These are phyloP conservation scores for Fusarium globosum DNA, from an alignment of 2,329 filamentous ascomycete species.

Conservation along the genomic window DNA sequence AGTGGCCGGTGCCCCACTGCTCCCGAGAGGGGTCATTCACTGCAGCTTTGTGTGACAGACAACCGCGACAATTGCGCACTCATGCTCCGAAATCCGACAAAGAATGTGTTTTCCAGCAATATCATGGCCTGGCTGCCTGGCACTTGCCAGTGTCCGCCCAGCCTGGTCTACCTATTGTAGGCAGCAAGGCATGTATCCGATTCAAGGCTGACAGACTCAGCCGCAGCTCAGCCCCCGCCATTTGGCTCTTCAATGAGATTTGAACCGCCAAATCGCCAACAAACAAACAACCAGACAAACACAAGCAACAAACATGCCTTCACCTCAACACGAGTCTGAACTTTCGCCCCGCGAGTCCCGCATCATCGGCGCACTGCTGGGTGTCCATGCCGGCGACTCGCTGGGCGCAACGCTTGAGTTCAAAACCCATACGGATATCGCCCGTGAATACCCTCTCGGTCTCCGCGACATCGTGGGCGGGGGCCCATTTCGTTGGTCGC, in stretches of 20 bases:
- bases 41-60: not conserved
- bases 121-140: not conserved
- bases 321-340: not conserved
- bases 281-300: not conserved
- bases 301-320: not conserved
- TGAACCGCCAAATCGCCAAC: not conserved
- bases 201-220: not conserved
- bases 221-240: not conserved
- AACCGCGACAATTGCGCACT: no score
- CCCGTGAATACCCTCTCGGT: slow-evolving; percentile 50
- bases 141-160: not conserved
- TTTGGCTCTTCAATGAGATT: not conserved
- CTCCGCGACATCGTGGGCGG: slow-evolving; percentile 58
- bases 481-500: slow-evolving; percentile 55
- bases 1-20: not conserved
- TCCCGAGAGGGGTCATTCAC: not conserved
- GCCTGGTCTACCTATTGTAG: not conserved
- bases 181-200: not conserved
- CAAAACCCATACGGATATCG: slow-evolving; percentile 48
- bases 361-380: slow-evolving; percentile 57
- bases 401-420: slow-evolving; percentile 61
- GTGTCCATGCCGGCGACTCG: slow-evolving; percentile 59
- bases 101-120: not conserved
- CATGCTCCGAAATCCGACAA: no score
- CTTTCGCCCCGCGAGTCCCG: slow-evolving; percentile 43